Evolutionary conservation across 176 grass and related monocot species (phyloP).

Genomic region (Olyra latifolia): DNA sequence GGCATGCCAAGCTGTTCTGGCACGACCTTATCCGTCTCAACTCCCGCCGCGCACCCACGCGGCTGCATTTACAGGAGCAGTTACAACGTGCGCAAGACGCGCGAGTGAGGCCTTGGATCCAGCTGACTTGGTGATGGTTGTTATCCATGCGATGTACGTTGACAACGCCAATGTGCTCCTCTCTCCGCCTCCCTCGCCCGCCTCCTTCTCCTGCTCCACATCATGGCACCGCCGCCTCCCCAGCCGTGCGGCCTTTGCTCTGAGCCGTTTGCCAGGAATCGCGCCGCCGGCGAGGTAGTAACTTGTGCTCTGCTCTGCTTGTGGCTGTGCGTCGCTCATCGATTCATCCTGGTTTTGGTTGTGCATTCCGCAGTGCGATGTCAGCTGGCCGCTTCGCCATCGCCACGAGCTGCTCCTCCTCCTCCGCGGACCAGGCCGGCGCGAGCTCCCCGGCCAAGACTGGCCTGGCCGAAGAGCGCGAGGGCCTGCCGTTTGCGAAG

Average conservation of each 20-base stretch:
- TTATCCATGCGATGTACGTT: too few relatives aligned
- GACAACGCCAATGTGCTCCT: too few relatives aligned
- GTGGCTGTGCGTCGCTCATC: not conserved
- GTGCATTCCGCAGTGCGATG: not conserved
- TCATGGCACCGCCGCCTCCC: not conserved
- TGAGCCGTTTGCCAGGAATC: too few relatives aligned
- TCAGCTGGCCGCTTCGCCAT: not conserved
- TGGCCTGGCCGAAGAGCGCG: not conserved
- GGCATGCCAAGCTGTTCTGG: too few relatives aligned
- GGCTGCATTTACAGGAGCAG: too few relatives aligned
- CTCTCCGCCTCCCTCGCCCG: not conserved
- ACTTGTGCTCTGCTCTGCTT: too few relatives aligned
- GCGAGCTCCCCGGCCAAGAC: not conserved
- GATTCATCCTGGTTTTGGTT: not conserved
- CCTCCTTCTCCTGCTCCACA: not conserved
- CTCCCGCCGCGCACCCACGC: too few relatives aligned
- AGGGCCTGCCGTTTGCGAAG: conserved; percentile 1
- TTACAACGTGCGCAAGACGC: too few relatives aligned
- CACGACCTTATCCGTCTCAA: not conserved
- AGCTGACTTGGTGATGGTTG: too few relatives aligned
- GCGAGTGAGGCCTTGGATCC: too few relatives aligned
- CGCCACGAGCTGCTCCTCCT: not conserved
- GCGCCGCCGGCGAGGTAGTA: not conserved
- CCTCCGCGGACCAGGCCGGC: not conserved
- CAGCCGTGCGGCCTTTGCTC: not conserved